These are phyloP conservation scores for Umbelopsis isabellina DNA, from an alignment of 192 early-diverging fungal species.

Conservation along the genomic window DNA sequence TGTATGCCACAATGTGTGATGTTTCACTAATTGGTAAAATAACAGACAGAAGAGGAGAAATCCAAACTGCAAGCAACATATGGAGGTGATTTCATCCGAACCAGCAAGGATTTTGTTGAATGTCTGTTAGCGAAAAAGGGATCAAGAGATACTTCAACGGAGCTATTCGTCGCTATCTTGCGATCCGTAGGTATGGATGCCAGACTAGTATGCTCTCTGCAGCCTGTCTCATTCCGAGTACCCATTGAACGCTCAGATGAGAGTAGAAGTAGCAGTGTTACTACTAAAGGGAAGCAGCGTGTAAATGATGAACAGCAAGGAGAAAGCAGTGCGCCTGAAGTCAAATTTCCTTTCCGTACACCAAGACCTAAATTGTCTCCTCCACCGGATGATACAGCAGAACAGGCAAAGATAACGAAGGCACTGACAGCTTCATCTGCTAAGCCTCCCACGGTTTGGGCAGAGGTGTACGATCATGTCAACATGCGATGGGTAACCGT, in stretches of 20 bases:
- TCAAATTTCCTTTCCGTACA: conserved; percentile 22
- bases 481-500: conserved; percentile 65
- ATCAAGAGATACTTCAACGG: conserved; percentile 49
- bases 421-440: neutral
- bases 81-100: conserved; percentile 21
- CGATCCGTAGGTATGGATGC: conserved; percentile 55
- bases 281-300: conserved; percentile 7
- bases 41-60: conserved; percentile 5
- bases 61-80: neutral
- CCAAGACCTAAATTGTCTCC: conserved; percentile 12
- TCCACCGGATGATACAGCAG: conserved; percentile 5
- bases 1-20: neutral
- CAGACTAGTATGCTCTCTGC: conserved; percentile 67
- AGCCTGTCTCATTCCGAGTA: conserved; percentile 65
- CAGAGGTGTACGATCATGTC: conserved; percentile 58
- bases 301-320: conserved; percentile 25
- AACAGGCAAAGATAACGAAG: conserved; percentile 1
- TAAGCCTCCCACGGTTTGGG: conserved; percentile 65
- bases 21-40: neutral
- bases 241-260: conserved; percentile 30
- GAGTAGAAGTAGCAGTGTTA: conserved; percentile 6
- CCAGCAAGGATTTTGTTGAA: conserved; percentile 22
- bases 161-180: conserved; percentile 52
- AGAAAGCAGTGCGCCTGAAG: conserved; percentile 12
- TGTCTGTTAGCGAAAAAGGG: conserved; percentile 30